Evolutionary conservation across 371 early-diverging fungal genomes (phyloP), one percentile per base, ranked within the genome.

Genomic region (Mortierella sp.): DNA sequence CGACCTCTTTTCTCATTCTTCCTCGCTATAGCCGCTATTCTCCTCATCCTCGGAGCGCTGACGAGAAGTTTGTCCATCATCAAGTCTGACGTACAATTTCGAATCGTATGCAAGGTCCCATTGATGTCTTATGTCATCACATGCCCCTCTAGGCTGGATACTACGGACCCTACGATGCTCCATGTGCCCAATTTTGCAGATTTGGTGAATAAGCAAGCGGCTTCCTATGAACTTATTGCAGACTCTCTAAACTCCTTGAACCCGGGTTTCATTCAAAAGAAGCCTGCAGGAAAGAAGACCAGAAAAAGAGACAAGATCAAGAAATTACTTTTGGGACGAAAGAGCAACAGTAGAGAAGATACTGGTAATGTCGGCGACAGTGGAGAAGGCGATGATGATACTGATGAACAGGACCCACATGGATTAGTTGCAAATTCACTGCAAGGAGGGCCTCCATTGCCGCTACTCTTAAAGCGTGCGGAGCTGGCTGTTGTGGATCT

Each of bases 401-500:
- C 48, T 2, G 72, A 65, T 3, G 60, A 47, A 13, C 61, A 65
- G 5, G 77, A 77, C 33, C 69, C 77, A 0, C 72, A 61, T 41
- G 73, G 72, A 22, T 22, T 77, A 24, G 36, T 28, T 0, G 28
- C 53, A 9, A 58, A 68, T 22, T 19, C 61, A 0, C 28, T 1
- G 28, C 48, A 19, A 21, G 38, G 55, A 15, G 53, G 63, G 11
- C 11, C 67, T n/a, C 79, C 79, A 1, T 63, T 79, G 36, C 60
- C 79, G 13, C 15, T 74, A 13, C 22, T 74, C 13, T 24, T 79
- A n/a, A 79, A 79, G 41, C 67, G 55, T 0, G 53, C 79, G 0
- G 79, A 79, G 53, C 24, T 79, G n/a, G 79, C 79, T 3, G 70
- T 74, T 1, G 70, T 70, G 21, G 74, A 79, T 53, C 41, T 79